phyloP scores from a whole-genome alignment of 1,284 basidiomycete genomes.

The Ustilago lituana region DNA sequence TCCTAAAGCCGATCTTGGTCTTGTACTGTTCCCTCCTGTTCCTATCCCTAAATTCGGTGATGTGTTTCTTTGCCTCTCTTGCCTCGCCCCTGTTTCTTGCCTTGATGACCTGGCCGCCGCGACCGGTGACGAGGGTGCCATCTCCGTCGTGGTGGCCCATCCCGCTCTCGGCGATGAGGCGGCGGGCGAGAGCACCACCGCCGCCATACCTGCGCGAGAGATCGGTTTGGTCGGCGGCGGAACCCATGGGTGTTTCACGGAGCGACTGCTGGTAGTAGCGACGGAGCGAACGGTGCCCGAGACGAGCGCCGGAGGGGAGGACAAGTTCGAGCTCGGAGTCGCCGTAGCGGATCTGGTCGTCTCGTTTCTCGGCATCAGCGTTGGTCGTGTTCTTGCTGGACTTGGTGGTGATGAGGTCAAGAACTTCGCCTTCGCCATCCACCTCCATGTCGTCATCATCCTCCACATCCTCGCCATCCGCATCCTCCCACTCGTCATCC shows the following conservation, averaged over 20 bases:
- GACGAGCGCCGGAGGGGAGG: slow-evolving; percentile 87
- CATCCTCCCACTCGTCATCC: slow-evolving; percentile 63
- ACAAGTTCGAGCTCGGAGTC: slow-evolving; percentile 83
- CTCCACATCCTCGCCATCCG: slow-evolving; percentile 21
- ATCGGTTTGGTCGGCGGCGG: slow-evolving; percentile 11
- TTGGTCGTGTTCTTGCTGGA: slow-evolving; percentile 54
- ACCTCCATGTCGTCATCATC: slow-evolving; percentile 50
- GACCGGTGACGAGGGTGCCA: slow-evolving; percentile 46
- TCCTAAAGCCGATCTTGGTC: slow-evolving; percentile 72
- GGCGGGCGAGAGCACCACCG: slow-evolving; percentile 52
- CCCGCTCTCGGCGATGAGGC: slow-evolving; percentile 49
- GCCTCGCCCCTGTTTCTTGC: slow-evolving; percentile 89
- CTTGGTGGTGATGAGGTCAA: slow-evolving; percentile 21
- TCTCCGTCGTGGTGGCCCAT: slow-evolving; percentile 43
- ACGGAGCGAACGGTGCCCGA: slow-evolving; percentile 88
- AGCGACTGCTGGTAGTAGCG: slow-evolving; percentile 82
- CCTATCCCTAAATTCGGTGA: slow-evolving; percentile 85
- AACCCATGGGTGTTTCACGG: slow-evolving; percentile 47
- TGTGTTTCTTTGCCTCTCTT: slow-evolving; percentile 86
- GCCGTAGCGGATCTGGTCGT: slow-evolving; percentile 69
- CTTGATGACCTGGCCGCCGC: slow-evolving; percentile 55
- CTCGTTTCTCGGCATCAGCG: slow-evolving; percentile 73
- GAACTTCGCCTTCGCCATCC: slow-evolving; percentile 28
- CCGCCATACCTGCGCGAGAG: slow-evolving; percentile 37
- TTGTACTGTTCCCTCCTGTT: slow-evolving; percentile 82